Percentiles rank a stretch among this genome's conserved stretches.
phyloP scores from a whole-genome alignment of 305 asterid species.

The Coffea humblotiana region DNA sequence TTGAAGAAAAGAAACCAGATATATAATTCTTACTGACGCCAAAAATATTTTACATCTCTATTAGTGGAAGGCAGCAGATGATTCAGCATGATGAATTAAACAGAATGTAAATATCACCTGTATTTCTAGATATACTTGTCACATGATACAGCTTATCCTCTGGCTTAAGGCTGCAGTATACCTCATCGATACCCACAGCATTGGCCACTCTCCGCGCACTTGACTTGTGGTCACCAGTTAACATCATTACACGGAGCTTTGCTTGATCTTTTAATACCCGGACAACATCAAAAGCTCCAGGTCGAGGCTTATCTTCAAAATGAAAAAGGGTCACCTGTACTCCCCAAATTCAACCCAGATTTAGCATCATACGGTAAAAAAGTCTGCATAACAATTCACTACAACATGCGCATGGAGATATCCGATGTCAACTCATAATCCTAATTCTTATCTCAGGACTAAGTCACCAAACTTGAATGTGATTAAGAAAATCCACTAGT shows the following conservation, averaged over 20 bases:
- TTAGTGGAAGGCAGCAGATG: slow-evolving; percentile 3
- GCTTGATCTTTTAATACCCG: slow-evolving; percentile 67
- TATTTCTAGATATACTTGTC: slow-evolving; percentile 73
- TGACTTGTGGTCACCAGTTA: slow-evolving; percentile 94
- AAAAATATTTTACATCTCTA: background rate
- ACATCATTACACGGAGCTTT: slow-evolving; percentile 81
- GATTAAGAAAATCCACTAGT: background rate
- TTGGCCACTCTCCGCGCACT: slow-evolving; percentile 96
- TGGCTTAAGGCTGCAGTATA: slow-evolving; percentile 84
- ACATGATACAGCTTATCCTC: slow-evolving; percentile 97
- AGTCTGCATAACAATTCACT: background rate
- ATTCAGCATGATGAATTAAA: background rate
- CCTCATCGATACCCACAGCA: slow-evolving; percentile 87
- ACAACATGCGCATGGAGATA: background rate
- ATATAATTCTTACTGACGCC: background rate
- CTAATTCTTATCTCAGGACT: background rate
- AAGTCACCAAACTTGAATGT: background rate
- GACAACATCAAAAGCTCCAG: slow-evolving; percentile 66
- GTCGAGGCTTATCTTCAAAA: slow-evolving; percentile 88
- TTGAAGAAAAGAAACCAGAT: no score
- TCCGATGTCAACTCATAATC: background rate
- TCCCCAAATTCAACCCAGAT: slow-evolving; percentile 8
- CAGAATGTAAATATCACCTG: slow-evolving; percentile 44
- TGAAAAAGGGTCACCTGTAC: slow-evolving; percentile 91
- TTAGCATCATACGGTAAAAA: slow-evolving; percentile 1